Base-by-base conservation (phyloP, 495 filamentous ascomycete species). In the Cryomyces antarcticus region DNA sequence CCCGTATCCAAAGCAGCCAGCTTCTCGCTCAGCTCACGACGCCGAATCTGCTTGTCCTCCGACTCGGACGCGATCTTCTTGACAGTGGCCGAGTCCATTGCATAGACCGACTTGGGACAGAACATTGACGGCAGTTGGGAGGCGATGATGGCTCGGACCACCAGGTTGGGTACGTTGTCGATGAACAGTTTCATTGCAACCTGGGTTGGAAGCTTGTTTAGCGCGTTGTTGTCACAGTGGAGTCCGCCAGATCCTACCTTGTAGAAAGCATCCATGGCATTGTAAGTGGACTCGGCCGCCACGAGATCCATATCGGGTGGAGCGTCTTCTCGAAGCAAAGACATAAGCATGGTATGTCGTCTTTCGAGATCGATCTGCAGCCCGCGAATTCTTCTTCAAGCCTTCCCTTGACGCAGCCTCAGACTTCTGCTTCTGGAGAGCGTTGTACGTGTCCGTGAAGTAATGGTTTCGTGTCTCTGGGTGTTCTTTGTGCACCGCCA, bases 381-480 rank as follows among this genome's bases (percentile, higher is more conserved):
- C 2, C 34, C 35, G 12, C 28, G 28, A 12, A 24, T 13, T 30
- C 40, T 24, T 24, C 17, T 24, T 24, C 17, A 24, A 24, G 17
- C 17, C 17, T 24, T 2, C 2, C 17, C 17, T 24, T 24, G 27
- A 24, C 29, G 30, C 35, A 17, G 44, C 33, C 17, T 43, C 30
- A n/a, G 38, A 11, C 3, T 36, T 24, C 2, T 42, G 9, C 29
- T 50, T 17, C 28, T 46, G 5, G 7, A n/a, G 34, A 1, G 44
- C 30, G 7, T 31, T 30, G n/a, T 43, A 5, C n/a, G 41, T 50
- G 33, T 50, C 42, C 0, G 51, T 50, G 31, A 38, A 50, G 28
- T 47, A 50, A 31, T 50, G 51, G 28, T 53, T 50, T 41, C 50
- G 50, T 6, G 51, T 53, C 28, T 50, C 50, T 38, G 50, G 50